Base-by-base conservation (phyloP, 2,329 filamentous ascomycete genomes). In the Chrysoporthe deuterocubensis region DNA sequence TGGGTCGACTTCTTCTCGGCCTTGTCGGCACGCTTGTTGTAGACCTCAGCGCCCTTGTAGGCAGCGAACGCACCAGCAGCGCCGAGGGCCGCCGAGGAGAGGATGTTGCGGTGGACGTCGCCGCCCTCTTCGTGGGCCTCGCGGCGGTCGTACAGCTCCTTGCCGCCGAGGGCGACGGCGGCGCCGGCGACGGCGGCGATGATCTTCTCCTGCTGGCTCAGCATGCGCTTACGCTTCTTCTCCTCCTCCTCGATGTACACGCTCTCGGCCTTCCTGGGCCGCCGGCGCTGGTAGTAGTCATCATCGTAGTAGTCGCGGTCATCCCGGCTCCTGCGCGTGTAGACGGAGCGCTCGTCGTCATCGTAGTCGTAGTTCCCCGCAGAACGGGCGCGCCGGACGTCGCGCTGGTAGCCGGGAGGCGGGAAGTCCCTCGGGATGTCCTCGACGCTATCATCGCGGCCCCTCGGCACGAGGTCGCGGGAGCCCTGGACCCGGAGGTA, bases 401-500 rank as follows among this genome's bases (percentile, higher is more conserved):
- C 75, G 66, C 78, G 71, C n/a, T 74, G 77, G 69, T 83, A 81
- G 48, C 85, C 89, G 6, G 90, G 90, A 7, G 93, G 92, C 43
- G 92, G 92, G 74, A 96, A 97, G 73, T 96, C 92, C 72, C 93
- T 89, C 71, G 89, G 88, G 69, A 96, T 89, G 80, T 96, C 92
- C 80, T 97, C 94, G 75, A 96, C 80, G 2, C 90, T 90, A 74
- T 93, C 90, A 76, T 94, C 90, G 71, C 91, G 89, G 62, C 82
- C 76, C 37, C 86, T 82, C 46, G 86, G 85, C 14, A 90, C 79
- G 8, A 90, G 80, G 54, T 89, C 87, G 68, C 81, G 84, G 42
- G 81, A 80, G 57, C 80, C 77, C 62, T 82, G 78, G 42, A 79
- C 77, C 71, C 81, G 81, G 66, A 81, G 76, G 71, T 83, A 83